Evolutionary conservation across 1,284 basidiomycete genomes (phyloP), one percentile per base, ranked within the genome.

Genomic region (Takashimella tepidaria): DNA sequence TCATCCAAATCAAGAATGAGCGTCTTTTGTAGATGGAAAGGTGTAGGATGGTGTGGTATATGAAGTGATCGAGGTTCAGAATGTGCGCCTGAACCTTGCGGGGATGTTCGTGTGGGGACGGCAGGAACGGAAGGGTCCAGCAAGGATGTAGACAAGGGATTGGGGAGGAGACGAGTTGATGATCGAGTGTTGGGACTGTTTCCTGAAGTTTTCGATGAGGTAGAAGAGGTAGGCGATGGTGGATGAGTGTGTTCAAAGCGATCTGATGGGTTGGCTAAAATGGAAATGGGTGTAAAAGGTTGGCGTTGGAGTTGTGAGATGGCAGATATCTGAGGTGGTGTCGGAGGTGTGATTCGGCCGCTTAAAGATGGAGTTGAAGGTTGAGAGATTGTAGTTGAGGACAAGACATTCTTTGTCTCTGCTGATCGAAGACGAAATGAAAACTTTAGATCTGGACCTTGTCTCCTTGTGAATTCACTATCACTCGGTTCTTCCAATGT

Each of bases 1-100:
- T 98, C 95, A 74, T 98, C 95, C 41, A 98, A 79, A 76, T 98
- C 95, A 46, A 98, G 83, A 20, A 97, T 92, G 25, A 97, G 83
- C 0, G 91, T 95, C 79, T 97, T 97, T 45, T 84, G 89, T 20
- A 83, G 78, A 67, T 87, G 87, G 64, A 92, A 86, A 1, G 86
- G 84, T 0, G 84, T 82, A 83, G 20, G 81, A 64, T 41, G 76
- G 62, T 50, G 79, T 63, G 44, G 77, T 1, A 44, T 52, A 16
- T 54, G 41, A 31, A 43, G 25, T 24, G 31, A n/a, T 16, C 26
- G 41, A 12, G 53, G 72, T 37, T 37, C 31, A 37, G 31, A 37
- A 16, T 37, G 31, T 37, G 31, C 31, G 31, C 31, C 31, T 8
- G 31, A 37, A 37, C 31, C 31, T 37, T 37, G 31, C 41, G 84